Evolutionary conservation across 2,329 filamentous ascomycete species (phyloP), one percentile per base, ranked within the genome.

Genomic region (Ceratocystis destructans): DNA sequence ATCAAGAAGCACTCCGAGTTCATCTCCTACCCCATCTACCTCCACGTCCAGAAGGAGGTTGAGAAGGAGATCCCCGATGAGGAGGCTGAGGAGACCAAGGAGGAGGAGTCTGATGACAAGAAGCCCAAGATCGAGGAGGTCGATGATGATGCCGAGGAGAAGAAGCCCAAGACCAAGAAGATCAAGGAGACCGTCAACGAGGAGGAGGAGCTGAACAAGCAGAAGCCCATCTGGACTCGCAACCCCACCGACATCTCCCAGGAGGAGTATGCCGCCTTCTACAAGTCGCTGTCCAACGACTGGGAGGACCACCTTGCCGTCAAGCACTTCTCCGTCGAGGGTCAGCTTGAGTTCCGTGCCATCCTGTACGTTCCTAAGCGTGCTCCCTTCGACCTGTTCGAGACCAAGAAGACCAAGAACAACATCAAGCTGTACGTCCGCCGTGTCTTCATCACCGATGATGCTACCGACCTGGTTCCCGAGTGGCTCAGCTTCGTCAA

Each of bases 1-100:
- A 92, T 99, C 84, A 97, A 97, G 91, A 99, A 99, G 90, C 94
- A 99, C 89, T 97, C 94, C 77, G 94, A 99, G 83, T 99, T 99
- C 86, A 99, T 99, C 83, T 97, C 94, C 64, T 99, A 99, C 86
- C 94, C 94, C 76, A 99, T 99, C 88, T 99, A 96, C 86, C 93
- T 99, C 72, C 94, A 99, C 83, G 92, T 99, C 76, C 80, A 89
- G 78, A 99, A 99, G 89, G 94, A 99, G 89, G 92, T 87, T 71
- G 94, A 99, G 89, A 96, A 85, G 75, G 94, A 99, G 84, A 91
- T 97, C 70, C 93, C 93, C 70, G 94, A 97, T 77, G 93, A 97
- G 83, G 91, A 96, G 64, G 89, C 85, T 61, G 90, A 92, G 76
- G 79, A 81, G 73, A 48, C 37, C 31, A 79, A 82, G 73, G 83